phyloP scores from a whole-genome alignment of 306 rosid species.

The Clitoria ternatea region DNA sequence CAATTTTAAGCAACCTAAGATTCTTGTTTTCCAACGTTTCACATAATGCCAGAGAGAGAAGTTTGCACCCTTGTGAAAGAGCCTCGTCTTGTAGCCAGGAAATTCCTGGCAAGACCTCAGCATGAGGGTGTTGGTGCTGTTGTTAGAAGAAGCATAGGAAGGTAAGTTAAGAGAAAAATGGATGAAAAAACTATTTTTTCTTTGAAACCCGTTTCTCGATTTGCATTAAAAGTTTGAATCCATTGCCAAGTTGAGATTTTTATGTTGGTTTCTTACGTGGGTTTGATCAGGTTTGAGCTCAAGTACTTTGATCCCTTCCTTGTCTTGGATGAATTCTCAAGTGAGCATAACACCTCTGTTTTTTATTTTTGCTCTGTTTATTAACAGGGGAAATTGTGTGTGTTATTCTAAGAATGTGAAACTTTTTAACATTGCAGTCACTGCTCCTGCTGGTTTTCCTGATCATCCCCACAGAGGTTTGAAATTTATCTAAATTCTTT shows the following conservation, averaged over 20 bases:
- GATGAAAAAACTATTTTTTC: not conserved
- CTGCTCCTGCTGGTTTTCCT: conserved; percentile 96
- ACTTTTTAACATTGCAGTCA: conserved; percentile 43
- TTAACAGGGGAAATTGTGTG: not conserved
- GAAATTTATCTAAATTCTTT: not conserved
- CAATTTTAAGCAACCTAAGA: not conserved
- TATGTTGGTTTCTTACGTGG: not conserved
- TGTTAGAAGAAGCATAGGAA: conserved; percentile 85
- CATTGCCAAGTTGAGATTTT: not conserved
- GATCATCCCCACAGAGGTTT: conserved; percentile 99
- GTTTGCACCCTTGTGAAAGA: conserved; percentile 16
- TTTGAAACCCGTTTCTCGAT: not conserved
- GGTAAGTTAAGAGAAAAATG: conserved; percentile 27
- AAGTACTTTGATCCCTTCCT: conserved; percentile 93
- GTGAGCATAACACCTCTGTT: conserved; percentile 36
- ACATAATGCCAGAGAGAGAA: conserved; percentile 40
- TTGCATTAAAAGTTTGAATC: not conserved
- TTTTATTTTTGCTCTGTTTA: conserved; percentile 29
- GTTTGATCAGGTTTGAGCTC: conserved; percentile 73
- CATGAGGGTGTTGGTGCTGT: conserved; percentile 70
- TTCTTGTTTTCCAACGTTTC: not conserved
- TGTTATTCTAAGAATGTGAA: conserved; percentile 10
- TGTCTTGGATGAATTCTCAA: conserved; percentile 89
- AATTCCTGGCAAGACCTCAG: conserved; percentile 78
- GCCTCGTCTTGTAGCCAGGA: conserved; percentile 60